Percentiles rank a stretch among this genome's conserved stretches.
These are phyloP conservation scores for Entomortierella beljakovae DNA, from an alignment of 192 early-diverging fungal genomes.

Conservation along the genomic window DNA sequence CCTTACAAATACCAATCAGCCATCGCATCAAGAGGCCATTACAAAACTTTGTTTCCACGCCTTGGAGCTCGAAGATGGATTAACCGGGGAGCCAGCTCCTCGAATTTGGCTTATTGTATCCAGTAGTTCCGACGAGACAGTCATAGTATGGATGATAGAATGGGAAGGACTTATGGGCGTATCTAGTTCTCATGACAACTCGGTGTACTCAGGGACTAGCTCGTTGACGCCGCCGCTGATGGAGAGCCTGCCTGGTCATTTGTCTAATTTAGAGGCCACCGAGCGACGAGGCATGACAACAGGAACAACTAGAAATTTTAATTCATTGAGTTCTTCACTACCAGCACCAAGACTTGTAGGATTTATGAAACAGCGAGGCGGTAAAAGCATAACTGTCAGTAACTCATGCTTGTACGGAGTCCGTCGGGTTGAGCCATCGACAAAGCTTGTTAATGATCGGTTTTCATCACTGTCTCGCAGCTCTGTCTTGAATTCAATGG, in stretches of 20 bases:
- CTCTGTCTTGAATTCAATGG: slow-evolving; percentile 17
- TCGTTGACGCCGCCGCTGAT: too few species aligned
- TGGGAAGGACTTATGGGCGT: slow-evolving; percentile 47
- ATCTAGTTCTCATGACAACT: too few species aligned
- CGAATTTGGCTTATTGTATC: slow-evolving; percentile 45
- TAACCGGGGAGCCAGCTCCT: slow-evolving; percentile 45
- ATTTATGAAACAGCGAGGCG: slow-evolving; percentile 43
- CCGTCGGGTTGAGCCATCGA: slow-evolving; percentile 24
- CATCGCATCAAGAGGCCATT: slow-evolving; percentile 37
- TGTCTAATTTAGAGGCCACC: too few species aligned
- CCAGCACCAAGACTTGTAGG: slow-evolving; percentile 49
- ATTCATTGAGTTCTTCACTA: slow-evolving; percentile 32
- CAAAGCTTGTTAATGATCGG: not conserved
- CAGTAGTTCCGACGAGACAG: slow-evolving; percentile 44
- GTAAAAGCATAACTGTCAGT: slow-evolving; percentile 40
- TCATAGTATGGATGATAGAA: slow-evolving; percentile 50
- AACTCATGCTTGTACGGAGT: slow-evolving; percentile 42
- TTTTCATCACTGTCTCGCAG: slow-evolving; percentile 17
- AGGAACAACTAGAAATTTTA: not conserved
- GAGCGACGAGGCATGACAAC: not conserved
- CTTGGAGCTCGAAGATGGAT: slow-evolving; percentile 45
- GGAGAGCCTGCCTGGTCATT: too few species aligned
- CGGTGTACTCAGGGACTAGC: too few species aligned
- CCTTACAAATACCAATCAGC: slow-evolving; percentile 27
- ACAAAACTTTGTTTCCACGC: slow-evolving; percentile 46